Conservation (phyloP, 1,284 basidiomycete species). For the Malassezia sympodialis region DNA sequence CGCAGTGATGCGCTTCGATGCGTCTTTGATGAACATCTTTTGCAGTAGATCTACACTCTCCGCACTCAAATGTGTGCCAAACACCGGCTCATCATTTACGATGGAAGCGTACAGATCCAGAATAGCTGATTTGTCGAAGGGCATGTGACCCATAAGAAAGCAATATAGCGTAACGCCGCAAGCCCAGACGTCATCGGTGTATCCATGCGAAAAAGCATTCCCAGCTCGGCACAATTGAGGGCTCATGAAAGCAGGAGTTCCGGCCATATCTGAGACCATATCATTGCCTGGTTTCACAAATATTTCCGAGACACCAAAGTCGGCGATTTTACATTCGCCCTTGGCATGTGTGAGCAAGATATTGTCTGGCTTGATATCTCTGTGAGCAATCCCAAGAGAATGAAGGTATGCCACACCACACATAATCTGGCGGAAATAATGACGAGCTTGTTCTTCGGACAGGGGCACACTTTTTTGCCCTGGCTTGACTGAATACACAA, state of each 20-base stretch:
- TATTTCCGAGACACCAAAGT: conserved; percentile 57
- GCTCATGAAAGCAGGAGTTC: conserved; percentile 56
- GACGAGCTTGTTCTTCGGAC: conserved; percentile 46
- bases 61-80: conserved; percentile 26
- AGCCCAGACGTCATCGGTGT: conserved; percentile 54
- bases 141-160: conserved; percentile 53
- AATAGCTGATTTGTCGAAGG: conserved; percentile 52
- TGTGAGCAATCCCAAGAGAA: conserved; percentile 53
- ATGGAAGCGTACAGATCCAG: conserved; percentile 53
- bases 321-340: conserved; percentile 54
- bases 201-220: conserved; percentile 49
- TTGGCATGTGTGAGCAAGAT: conserved; percentile 52
- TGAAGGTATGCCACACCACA: conserved; percentile 55
- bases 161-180: conserved; percentile 55
- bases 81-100: conserved; percentile 45
- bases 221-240: conserved; percentile 50
- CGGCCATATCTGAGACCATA: conserved; percentile 50
- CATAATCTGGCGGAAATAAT: conserved; percentile 54
- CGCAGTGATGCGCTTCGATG: conserved; percentile 29
- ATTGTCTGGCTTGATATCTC: conserved; percentile 55
- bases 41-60: conserved; percentile 27
- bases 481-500: conserved; percentile 51
- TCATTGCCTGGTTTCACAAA: conserved; percentile 51
- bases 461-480: conserved; percentile 34
- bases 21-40: conserved; percentile 36